Base-by-base conservation (phyloP, 1,139 yeast genomes). In the Hansenula lynferdii region DNA sequence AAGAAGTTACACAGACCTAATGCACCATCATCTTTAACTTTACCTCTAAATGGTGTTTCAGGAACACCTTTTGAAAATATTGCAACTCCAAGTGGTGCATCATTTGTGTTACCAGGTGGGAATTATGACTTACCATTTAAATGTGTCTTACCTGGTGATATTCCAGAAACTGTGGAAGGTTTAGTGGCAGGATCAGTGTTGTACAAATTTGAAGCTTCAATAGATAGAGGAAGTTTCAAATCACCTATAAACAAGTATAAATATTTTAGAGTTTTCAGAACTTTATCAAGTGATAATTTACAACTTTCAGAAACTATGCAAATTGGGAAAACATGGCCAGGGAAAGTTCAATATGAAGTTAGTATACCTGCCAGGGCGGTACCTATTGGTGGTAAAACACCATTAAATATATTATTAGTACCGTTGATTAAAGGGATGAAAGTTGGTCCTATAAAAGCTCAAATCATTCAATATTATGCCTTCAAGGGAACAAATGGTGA, bases 161-260 rank as follows among this genome's bases (percentile, higher is more conserved):
- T 77, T 1, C 73, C 82, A 2, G 90, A 81, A 47, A 77, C 89
- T 0, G 72, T 82, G 0, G 90, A 82, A 57, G 86, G 87, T 0
- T 59, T 81, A 41, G 58, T 67, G 35, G 69, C 75, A 31, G 85
- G 81, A 1, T 70, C 75, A 8, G 56, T 81, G 6, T 58, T 77
- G 11, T 82, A 83, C 57, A 69, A 69, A 38, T 60, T 81, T 42
- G 75, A 70, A 45, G 71, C 80, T 37, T 60, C 63, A 14, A 63
- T 79, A n/a, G 84, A 77, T 44, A 62, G 80, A 34, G 76, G 78
- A 5, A 44, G 56, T 2, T 49, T 53, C 33, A 57, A 55, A 34
- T 46, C 50, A 6, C 45, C 56, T 2, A 52, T 59, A 23, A 46
- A 52, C 15, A 51, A 60, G 23, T 58, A 53, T 41, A 65, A 67